Percentiles rank a stretch among this genome's conserved stretches.
phyloP scores from a whole-genome alignment of 768 basidiomycete species.

The Russula foetens region DNA sequence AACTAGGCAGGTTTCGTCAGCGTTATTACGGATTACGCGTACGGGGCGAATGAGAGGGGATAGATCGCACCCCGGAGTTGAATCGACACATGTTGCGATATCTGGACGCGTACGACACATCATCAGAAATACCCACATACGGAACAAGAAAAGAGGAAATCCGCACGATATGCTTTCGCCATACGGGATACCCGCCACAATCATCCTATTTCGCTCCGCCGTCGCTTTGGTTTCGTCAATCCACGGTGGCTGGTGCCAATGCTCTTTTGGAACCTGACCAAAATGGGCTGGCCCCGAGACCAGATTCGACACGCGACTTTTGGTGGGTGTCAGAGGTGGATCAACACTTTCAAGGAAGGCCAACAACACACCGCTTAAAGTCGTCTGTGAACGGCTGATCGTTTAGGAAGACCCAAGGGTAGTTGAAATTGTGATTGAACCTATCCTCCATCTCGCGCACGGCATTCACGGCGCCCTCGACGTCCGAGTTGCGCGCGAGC shows the following conservation, averaged over 20 bases:
- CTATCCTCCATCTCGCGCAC: slow-evolving; percentile 77
- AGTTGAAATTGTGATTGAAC: slow-evolving; percentile 73
- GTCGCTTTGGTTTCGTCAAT: slow-evolving; percentile 42
- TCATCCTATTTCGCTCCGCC: slow-evolving; percentile 37
- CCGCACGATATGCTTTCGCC: slow-evolving; percentile 14
- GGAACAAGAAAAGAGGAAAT: background rate
- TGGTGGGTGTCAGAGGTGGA: no score
- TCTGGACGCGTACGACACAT: background rate
- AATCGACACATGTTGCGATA: slow-evolving; percentile 50
- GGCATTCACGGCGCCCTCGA: slow-evolving; percentile 49
- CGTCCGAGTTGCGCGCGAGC: slow-evolving; percentile 62
- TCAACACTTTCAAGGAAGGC: no score
- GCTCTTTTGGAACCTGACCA: slow-evolving; percentile 35
- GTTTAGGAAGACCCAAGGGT: slow-evolving; percentile 88
- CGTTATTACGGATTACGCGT: no score
- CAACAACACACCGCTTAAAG: slow-evolving; percentile 56
- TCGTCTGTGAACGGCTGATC: slow-evolving; percentile 70
- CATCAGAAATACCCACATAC: background rate
- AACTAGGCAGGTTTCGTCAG: slow-evolving; percentile 37
- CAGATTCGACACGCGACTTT: slow-evolving; percentile 27
- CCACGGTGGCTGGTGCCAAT: slow-evolving; percentile 46
- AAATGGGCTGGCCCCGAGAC: slow-evolving; percentile 31
- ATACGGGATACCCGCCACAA: background rate
- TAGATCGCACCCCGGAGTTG: slow-evolving; percentile 36
- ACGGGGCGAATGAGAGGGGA: background rate